Percentiles rank a stretch among this genome's conserved stretches.
Evolutionary conservation across 306 rosid genomes (phyloP).

Genomic region (Datisca glomerata): DNA sequence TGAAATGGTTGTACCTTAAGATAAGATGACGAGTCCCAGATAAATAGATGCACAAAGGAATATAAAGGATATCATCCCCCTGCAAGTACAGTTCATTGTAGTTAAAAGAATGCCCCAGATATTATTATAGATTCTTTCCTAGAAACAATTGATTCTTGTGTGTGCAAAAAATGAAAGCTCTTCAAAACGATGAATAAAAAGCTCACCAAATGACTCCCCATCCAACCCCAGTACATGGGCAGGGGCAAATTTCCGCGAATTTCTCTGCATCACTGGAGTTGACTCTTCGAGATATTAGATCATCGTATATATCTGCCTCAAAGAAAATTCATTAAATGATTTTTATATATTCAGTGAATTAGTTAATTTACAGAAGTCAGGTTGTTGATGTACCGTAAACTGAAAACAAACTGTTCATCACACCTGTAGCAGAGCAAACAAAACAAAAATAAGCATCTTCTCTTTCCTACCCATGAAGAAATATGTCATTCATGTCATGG

Average conservation of each 20-base stretch:
- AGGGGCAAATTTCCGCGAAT: constrained; percentile 93
- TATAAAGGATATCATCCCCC: constrained; percentile 40
- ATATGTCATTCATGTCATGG: not conserved
- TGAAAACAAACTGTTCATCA: constrained; percentile 97
- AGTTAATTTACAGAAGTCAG: constrained; percentile 4
- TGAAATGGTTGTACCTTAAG: constrained; percentile 31
- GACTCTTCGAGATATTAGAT: constrained; percentile 85
- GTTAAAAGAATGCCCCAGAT: not conserved
- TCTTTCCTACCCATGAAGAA: constrained; percentile 10
- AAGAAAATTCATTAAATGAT: constrained; percentile 4
- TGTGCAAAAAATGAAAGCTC: too few relatives aligned
- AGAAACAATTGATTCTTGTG: not conserved
- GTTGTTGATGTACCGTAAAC: constrained; percentile 58
- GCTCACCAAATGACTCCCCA: constrained; percentile 97
- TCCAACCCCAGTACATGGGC: constrained; percentile 83
- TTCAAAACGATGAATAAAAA: constrained; percentile 5
- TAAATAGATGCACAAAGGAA: constrained; percentile 32
- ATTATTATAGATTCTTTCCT: constrained; percentile 2
- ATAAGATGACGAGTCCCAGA: constrained; percentile 41
- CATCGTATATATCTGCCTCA: constrained; percentile 76
- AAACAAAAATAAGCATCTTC: constrained; percentile 18
- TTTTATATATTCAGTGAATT: not conserved
- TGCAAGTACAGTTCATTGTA: constrained; percentile 14
- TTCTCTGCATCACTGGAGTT: constrained; percentile 94
- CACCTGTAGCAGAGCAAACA: constrained; percentile 50